Base-by-base conservation (phyloP, 371 early-diverging fungal genomes). In the Haplosporangium sp. region DNA sequence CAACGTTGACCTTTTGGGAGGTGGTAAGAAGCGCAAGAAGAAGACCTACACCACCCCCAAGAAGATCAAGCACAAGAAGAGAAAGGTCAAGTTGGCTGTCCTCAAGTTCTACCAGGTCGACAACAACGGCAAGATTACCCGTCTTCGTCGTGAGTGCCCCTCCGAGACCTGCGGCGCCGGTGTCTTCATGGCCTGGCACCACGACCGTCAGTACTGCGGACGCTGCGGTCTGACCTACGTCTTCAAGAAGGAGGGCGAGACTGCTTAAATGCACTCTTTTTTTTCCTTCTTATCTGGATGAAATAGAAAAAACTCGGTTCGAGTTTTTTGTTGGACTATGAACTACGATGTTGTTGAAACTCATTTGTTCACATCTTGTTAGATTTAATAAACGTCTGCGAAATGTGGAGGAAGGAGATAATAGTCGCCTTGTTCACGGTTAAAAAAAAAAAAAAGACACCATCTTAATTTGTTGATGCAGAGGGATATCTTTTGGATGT, bases 1-100 rank as follows among this genome's bases (percentile, higher is more conserved):
- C 62, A 89, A 89, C 83, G 85, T 85, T 64, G 89, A 89, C 62
- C 83, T 89, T 59, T 83, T 89, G 76, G 90, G 96, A 92, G 97
- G 96, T 95, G 97, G 88, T 86, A 98, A 98, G 95, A 97, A 96
- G 94, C 89, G 94, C 75, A 98, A 97, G 93, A 97, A 97, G 95
- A 98, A 98, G 95, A 93, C 91, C 80, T 98, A 98, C 93, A 98
- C 98, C 82, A 98, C 99, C 80, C 99, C 99, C 88, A 98, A 98
- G 96, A 98, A 98, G 94, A 95, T 96, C 87, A 94, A 96, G 90
- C 98, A 98, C 95, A 96, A 97, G 95, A 89, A 93, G 86, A 96
- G 94, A 91, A 98, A 98, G 92, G 96, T 97, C 87, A 98, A 97
- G 89, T 86, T 97, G 84, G 94, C 98, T 61, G 92, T 99, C 82